A percentile compares a stretch with the other conserved stretches of the same genome.
Conservation (phyloP, 805 yeast species). For the Yamadazyma kitorensis region DNA sequence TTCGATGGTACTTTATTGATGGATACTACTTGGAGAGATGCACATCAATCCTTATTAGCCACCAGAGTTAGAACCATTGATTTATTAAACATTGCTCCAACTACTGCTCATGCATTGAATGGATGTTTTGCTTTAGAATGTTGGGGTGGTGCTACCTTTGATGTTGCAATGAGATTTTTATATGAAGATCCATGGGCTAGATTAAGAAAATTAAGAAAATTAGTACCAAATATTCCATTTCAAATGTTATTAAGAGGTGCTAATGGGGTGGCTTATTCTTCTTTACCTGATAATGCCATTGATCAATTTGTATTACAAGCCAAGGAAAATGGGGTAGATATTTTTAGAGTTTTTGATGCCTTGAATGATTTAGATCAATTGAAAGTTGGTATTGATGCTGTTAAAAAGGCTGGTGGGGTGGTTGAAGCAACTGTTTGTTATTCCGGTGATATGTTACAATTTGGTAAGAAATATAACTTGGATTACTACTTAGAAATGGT, state of each 20-base stretch:
- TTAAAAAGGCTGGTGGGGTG: constrained; percentile 97
- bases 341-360: constrained; percentile 97
- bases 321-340: constrained; percentile 93
- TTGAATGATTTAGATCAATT: constrained; percentile 95
- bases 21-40: constrained; percentile 99
- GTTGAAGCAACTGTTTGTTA: constrained; percentile 98
- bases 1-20: constrained; percentile 86
- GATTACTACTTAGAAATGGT: constrained; percentile 82
- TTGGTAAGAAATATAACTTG: constrained; percentile 93
- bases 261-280: constrained; percentile 97
- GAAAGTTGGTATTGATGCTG: constrained; percentile 97
- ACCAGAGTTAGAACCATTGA: constrained; percentile 97
- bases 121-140: constrained; percentile 96
- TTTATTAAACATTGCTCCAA: constrained; percentile 84
- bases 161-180: constrained; percentile 96
- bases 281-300: constrained; percentile 97
- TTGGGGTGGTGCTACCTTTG: constrained; percentile 99
- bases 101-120: constrained; percentile 85
- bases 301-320: constrained; percentile 96
- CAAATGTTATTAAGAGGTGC: constrained; percentile 99
- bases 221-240: constrained; percentile 98
- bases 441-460: constrained; percentile 97
- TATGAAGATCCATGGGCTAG: constrained; percentile 99
- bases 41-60: constrained; percentile 96
- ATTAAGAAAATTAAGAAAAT: constrained; percentile 77